These are phyloP conservation scores for Tetradesmus obliquus DNA, from an alignment of 139 green algal genomes.

Conservation along the genomic window DNA sequence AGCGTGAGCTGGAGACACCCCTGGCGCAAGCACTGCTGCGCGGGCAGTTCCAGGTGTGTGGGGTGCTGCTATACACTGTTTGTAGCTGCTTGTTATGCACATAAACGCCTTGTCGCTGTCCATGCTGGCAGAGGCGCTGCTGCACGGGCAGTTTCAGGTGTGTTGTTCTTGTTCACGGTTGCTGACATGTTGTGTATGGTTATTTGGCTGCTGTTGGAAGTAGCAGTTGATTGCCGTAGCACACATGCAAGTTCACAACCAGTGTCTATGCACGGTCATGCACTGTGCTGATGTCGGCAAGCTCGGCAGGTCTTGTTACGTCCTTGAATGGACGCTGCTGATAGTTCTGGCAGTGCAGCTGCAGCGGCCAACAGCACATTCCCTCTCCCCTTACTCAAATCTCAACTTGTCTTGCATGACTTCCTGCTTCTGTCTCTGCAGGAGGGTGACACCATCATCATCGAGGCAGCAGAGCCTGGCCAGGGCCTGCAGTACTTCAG, in stretches of 20 bases:
- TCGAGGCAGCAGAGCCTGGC: not conserved
- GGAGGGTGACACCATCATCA: constrained; percentile 45
- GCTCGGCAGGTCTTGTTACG: too few species aligned
- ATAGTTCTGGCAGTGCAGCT: too few species aligned
- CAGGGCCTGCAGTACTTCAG: constrained; percentile 12
- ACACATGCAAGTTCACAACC: too few species aligned
- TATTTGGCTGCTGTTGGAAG: not conserved
- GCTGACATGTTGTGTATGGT: not conserved
- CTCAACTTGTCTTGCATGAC: too few species aligned
- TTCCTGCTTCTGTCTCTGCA: too few species aligned
- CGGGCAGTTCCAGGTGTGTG: constrained; percentile 57
- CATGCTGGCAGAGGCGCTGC: not conserved
- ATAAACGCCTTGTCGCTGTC: not conserved
- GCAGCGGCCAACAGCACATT: too few species aligned
- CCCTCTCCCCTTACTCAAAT: too few species aligned
- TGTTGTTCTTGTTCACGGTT: not conserved
- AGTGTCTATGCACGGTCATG: too few species aligned
- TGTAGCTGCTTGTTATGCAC: too few species aligned
- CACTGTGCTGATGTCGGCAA: too few species aligned
- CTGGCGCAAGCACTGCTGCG: constrained; percentile 78
- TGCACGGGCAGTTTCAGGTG: not conserved
- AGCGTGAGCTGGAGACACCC: constrained; percentile 94
- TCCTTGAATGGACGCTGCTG: too few species aligned
- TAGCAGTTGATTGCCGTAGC: not conserved
- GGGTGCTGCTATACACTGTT: too few species aligned